Conservation (phyloP, 1,139 yeast genomes). For the Wickerhamomyces sp. region DNA sequence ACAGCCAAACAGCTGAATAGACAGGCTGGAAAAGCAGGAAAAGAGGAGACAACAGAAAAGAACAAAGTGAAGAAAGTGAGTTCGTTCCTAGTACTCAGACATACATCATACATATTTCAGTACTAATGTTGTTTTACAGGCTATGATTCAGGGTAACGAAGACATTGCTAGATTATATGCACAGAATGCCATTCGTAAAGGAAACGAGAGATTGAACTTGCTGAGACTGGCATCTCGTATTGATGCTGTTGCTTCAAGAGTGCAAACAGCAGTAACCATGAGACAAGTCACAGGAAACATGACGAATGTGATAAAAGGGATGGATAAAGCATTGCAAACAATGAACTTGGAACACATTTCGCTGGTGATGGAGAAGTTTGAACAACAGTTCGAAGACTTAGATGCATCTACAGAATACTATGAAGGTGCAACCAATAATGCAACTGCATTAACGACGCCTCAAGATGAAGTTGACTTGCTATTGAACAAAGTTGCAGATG, state of each 20-base stretch:
- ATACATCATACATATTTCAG: neutral
- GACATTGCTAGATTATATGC: slow-evolving; percentile 95
- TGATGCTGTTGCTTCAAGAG: slow-evolving; percentile 94
- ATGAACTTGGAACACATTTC: slow-evolving; percentile 94
- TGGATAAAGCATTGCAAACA: slow-evolving; percentile 93
- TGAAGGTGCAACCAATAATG: slow-evolving; percentile 83
- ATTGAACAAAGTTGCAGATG: slow-evolving; percentile 94
- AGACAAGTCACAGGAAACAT: slow-evolving; percentile 89
- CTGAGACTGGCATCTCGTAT: slow-evolving; percentile 82
- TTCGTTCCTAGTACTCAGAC: no score
- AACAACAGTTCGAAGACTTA: slow-evolving; percentile 90
- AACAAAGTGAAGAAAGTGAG: slow-evolving; percentile 75
- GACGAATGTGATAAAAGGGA: slow-evolving; percentile 88
- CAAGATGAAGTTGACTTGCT: slow-evolving; percentile 93
- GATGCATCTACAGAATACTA: slow-evolving; percentile 93
- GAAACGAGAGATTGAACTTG: slow-evolving; percentile 80
- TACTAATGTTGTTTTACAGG: slow-evolving; percentile 30
- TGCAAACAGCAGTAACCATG: slow-evolving; percentile 98
- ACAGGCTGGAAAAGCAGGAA: slow-evolving; percentile 87
- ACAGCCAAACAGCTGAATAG: slow-evolving; percentile 90
- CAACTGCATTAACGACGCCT: slow-evolving; percentile 86
- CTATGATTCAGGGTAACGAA: slow-evolving; percentile 77
- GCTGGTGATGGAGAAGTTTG: slow-evolving; percentile 95
- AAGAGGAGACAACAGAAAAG: slow-evolving; percentile 84
- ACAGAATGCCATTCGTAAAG: slow-evolving; percentile 90